These are phyloP conservation scores for Claviceps cyperi DNA, from an alignment of 2,329 filamentous ascomycete species.

Conservation along the genomic window DNA sequence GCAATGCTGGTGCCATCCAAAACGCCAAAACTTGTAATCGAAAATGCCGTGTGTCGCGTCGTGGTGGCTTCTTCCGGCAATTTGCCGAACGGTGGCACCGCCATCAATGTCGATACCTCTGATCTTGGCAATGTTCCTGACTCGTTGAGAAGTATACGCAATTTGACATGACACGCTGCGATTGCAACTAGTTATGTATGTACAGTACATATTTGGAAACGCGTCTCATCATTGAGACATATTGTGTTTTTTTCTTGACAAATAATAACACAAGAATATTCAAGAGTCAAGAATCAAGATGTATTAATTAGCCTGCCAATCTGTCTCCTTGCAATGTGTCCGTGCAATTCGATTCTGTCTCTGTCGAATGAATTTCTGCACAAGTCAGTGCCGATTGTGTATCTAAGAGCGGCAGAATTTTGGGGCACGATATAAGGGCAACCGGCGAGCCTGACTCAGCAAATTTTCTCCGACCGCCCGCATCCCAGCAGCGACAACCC, in stretches of 20 bases:
- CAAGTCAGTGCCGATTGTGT: conserved; percentile 21
- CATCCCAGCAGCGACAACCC: conserved; percentile 14
- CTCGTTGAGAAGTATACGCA: too few species aligned
- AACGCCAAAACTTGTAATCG: too few species aligned
- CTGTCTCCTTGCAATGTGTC: not conserved
- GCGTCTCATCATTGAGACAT: too few species aligned
- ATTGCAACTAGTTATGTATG: too few species aligned
- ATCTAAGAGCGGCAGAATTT: conserved; percentile 21
- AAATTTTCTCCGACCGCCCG: conserved; percentile 26
- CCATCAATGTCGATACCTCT: too few species aligned
- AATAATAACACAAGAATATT: too few species aligned
- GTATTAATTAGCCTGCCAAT: not conserved
- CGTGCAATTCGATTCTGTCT: not conserved
- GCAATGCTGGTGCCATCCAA: too few species aligned
- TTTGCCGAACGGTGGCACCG: not conserved
- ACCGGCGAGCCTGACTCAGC: conserved; percentile 23
- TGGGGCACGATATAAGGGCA: conserved; percentile 28
- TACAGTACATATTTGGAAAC: not conserved
- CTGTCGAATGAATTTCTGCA: conserved; percentile 7
- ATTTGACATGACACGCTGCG: not conserved
- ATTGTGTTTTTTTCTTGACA: too few species aligned
- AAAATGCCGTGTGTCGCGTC: too few species aligned
- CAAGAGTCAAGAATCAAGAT: too few species aligned
- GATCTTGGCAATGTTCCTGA: too few species aligned
- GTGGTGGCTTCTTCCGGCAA: not conserved